Conservation (phyloP, 768 basidiomycete genomes). For the Phanerochaete sordida region DNA sequence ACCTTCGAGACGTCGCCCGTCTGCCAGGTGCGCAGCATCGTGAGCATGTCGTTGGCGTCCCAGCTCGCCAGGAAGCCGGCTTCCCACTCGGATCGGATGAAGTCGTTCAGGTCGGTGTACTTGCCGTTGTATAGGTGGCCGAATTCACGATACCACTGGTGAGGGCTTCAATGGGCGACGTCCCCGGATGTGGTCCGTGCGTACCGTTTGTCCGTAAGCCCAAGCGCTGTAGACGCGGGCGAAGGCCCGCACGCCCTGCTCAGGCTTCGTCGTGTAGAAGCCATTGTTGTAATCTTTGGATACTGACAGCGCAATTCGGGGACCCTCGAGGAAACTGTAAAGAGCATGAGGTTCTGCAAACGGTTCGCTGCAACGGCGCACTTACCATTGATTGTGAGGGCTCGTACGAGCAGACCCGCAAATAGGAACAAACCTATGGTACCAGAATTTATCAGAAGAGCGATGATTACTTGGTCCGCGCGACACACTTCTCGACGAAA, state of each 20-base stretch:
- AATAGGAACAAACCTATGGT: conserved; percentile 44
- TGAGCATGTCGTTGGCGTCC: conserved; percentile 54
- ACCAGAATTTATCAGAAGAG: background rate
- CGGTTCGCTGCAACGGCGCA: background rate
- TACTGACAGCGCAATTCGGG: conserved; percentile 48
- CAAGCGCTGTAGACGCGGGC: conserved; percentile 54
- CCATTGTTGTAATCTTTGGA: conserved; percentile 55
- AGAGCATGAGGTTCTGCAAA: background rate
- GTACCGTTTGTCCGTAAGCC: conserved; percentile 54
- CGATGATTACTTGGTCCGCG: background rate
- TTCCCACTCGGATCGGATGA: conserved; percentile 53
- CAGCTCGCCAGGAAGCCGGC: conserved; percentile 36
- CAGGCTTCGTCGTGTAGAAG: conserved; percentile 45
- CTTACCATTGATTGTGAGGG: conserved; percentile 52
- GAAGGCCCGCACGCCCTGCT: conserved; percentile 52
- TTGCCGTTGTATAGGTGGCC: conserved; percentile 38
- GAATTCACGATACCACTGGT: conserved; percentile 57
- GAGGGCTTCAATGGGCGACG: background rate
- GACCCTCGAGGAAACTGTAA: conserved; percentile 54
- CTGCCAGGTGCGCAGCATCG: conserved; percentile 49
- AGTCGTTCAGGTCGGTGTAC: conserved; percentile 46
- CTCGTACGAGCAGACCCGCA: conserved; percentile 56
- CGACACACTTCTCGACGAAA: conserved; percentile 35
- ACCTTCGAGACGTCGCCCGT: conserved; percentile 46
- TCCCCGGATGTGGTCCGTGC: conserved; percentile 8